Conservation (phyloP, 371 early-diverging fungal species). For the Rhizopus microsporus region DNA sequence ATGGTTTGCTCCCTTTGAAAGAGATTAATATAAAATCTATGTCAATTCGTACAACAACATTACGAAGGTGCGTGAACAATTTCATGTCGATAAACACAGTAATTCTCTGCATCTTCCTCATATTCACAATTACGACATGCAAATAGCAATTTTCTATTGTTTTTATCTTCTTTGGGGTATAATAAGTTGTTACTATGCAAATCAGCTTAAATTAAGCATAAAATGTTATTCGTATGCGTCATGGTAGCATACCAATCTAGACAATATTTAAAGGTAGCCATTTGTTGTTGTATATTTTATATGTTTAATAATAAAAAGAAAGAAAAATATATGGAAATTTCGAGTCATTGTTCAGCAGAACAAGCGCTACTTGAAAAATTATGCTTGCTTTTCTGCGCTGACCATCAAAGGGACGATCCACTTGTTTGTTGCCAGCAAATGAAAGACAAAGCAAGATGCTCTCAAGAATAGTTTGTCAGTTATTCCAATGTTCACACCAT, state of each 20-base stretch:
- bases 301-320: too few relatives aligned
- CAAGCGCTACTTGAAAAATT: background rate
- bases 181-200: conserved; percentile 86
- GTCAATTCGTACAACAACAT: background rate
- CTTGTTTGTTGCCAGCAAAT: conserved; percentile 4
- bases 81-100: conserved; percentile 86
- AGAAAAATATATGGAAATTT: too few relatives aligned
- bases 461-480: conserved; percentile 17
- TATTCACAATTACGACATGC: conserved; percentile 96
- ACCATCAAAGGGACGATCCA: conserved; percentile 27
- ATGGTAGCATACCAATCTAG: conserved; percentile 59
- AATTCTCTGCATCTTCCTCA: conserved; percentile 81
- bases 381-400: conserved; percentile 8
- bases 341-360: too few relatives aligned
- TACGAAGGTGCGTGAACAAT: conserved; percentile 83
- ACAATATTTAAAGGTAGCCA: conserved; percentile 78
- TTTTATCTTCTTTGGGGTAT: conserved; percentile 93
- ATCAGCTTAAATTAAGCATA: conserved; percentile 1
- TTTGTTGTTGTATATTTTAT: conserved; percentile 15
- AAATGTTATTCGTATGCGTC: background rate
- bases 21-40: background rate
- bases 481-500: conserved; percentile 18
- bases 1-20: conserved; percentile 71
- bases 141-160: conserved; percentile 67
- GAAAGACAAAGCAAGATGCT: conserved; percentile 15